Conservation (phyloP, 352 stramenopile genomes). For the Globisporangium cylindrosporum region DNA sequence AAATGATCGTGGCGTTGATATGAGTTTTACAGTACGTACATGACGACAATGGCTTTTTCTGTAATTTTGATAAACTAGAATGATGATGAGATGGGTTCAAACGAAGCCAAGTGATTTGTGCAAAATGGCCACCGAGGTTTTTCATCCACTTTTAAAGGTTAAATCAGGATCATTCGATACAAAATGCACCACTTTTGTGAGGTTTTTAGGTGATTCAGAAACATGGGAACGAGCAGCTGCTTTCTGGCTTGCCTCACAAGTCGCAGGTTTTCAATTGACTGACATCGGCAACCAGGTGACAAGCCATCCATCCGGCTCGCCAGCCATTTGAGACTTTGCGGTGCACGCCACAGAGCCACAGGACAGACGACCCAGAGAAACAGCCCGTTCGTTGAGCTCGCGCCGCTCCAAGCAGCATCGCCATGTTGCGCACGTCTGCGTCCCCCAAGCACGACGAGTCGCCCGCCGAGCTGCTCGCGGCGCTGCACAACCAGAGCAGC, state of each 20-base stretch:
- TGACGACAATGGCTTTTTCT: too few relatives aligned
- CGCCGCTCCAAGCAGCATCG: background rate
- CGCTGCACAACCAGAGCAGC: slow-evolving; percentile 25
- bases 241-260: slow-evolving; percentile 1
- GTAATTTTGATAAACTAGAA: background rate
- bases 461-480: slow-evolving; percentile 17
- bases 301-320: background rate
- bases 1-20: too few relatives aligned
- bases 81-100: slow-evolving; percentile 13
- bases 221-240: slow-evolving; percentile 3
- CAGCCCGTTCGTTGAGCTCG: slow-evolving; percentile 1
- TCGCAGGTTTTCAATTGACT: slow-evolving; percentile 6
- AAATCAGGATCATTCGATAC: slow-evolving; percentile 1
- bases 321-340: slow-evolving; percentile 13
- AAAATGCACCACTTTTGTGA: background rate
- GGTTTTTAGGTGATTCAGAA: background rate
- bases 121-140: slow-evolving; percentile 6
- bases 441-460: slow-evolving; percentile 15
- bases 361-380: background rate
- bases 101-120: background rate
- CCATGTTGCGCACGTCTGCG: slow-evolving; percentile 10
- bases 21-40: too few relatives aligned
- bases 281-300: background rate
- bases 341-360: background rate
- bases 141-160: background rate